Conservation (phyloP, 23 red algal genomes). For the Agarophyton chilense region DNA sequence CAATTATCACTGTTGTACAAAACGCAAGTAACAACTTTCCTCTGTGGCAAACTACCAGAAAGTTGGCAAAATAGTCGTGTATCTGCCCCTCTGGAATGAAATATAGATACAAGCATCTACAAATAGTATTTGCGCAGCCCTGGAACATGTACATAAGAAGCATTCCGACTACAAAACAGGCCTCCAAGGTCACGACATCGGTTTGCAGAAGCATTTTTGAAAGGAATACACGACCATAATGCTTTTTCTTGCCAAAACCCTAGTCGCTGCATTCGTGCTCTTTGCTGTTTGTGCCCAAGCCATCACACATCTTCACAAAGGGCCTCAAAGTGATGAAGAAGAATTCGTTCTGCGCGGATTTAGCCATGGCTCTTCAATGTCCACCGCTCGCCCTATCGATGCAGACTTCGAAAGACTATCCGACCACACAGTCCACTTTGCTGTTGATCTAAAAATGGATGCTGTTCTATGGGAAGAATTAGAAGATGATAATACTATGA, state of each 20-base stretch:
- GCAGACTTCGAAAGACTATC: background rate
- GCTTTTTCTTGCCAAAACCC: background rate
- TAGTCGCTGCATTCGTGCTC: background rate
- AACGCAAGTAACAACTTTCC: no score
- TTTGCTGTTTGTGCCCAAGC: background rate
- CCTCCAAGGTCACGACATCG: no score
- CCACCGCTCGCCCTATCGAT: background rate
- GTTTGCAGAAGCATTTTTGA: no score
- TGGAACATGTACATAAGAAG: no score
- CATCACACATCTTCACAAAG: conserved; percentile 19
- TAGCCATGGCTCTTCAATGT: background rate
- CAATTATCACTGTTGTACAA: no score
- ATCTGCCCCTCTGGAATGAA: no score
- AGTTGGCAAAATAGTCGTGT: no score
- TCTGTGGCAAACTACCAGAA: no score
- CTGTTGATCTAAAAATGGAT: background rate
- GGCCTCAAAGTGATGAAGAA: background rate
- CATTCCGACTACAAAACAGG: no score
- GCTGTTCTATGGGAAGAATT: background rate
- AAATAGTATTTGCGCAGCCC: no score
- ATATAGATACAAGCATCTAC: no score
- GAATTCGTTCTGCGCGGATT: background rate
- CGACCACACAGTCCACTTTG: background rate
- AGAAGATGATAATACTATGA: background rate
- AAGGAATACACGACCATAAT: background rate